A percentile compares a stretch with the other conserved stretches of the same genome.
These are phyloP conservation scores for Zea luxurians DNA, from an alignment of 176 grass and related monocot species.

Conservation along the genomic window DNA sequence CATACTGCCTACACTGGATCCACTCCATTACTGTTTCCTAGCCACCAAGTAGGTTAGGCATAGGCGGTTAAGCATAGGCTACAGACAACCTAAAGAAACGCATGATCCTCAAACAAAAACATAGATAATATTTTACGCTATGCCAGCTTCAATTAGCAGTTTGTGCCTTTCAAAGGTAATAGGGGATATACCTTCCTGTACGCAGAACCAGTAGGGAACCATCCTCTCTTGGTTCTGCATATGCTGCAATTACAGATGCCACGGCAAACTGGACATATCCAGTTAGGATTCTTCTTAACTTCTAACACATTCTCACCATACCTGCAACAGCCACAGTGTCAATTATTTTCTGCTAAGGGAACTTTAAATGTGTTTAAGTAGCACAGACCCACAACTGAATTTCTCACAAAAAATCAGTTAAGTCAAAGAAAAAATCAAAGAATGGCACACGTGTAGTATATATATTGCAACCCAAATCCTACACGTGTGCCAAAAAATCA, in stretches of 20 bases:
- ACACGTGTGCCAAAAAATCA: not conserved
- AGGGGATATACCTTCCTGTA: constrained; percentile 64
- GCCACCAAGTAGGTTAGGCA: not conserved
- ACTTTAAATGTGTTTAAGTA: not conserved
- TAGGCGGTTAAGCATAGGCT: not conserved
- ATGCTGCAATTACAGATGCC: constrained; percentile 92
- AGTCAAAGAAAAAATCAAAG: too few relatives aligned
- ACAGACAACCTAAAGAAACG: not conserved
- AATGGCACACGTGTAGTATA: too few relatives aligned
- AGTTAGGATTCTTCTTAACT: constrained; percentile 7
- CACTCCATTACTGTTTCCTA: not conserved
- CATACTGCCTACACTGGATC: not conserved
- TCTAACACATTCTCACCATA: constrained; percentile 46
- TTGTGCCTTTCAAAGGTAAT: not conserved
- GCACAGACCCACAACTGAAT: not conserved
- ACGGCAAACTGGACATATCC: constrained; percentile 77
- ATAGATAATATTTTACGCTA: not conserved
- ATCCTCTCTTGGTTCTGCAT: constrained; percentile 87
- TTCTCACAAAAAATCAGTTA: not conserved
- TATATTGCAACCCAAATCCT: not conserved
- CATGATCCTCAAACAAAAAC: not conserved
- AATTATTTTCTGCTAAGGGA: not conserved
- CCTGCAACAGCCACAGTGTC: constrained; percentile 43
- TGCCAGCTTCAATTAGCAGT: not conserved
- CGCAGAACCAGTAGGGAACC: constrained; percentile 57